Percentiles rank a stretch among this genome's conserved stretches.
Conservation (phyloP, 2,329 filamentous ascomycete species). For the Apiospora malaysiana region DNA sequence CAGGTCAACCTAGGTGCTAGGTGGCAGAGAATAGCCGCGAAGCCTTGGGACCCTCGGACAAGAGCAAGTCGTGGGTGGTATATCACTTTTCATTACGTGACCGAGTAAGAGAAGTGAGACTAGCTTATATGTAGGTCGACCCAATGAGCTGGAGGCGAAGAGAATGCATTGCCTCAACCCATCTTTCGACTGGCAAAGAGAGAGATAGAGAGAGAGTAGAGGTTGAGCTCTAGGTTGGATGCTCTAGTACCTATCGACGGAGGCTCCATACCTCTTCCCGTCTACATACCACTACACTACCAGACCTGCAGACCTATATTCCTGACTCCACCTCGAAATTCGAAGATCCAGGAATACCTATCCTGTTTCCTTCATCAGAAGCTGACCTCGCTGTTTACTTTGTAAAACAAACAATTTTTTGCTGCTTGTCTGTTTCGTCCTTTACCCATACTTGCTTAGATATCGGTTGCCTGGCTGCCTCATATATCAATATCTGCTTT, state of each 20-base stretch:
- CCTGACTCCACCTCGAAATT: conserved; percentile 1
- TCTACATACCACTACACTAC: no score
- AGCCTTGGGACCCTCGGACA: background rate
- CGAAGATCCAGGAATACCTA: conserved; percentile 3
- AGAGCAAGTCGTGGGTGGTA: background rate
- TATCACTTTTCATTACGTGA: conserved; percentile 15
- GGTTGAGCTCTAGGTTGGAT: background rate
- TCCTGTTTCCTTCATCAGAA: conserved; percentile 5
- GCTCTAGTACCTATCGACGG: background rate
- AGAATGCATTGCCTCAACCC: conserved; percentile 13
- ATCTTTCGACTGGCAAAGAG: background rate
- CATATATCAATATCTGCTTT: background rate
- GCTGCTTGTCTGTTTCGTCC: background rate
- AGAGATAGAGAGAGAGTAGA: no score
- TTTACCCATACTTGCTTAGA: background rate
- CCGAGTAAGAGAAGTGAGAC: conserved; percentile 2
- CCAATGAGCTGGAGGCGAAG: conserved; percentile 7
- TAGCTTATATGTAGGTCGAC: conserved; percentile 12
- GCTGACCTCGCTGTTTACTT: conserved; percentile 4
- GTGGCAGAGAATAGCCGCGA: conserved; percentile 10
- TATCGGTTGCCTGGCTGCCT: background rate
- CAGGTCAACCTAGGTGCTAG: no score
- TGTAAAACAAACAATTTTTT: background rate
- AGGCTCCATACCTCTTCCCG: background rate
- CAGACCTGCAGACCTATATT: no score